Evolutionary conservation across 495 filamentous ascomycete genomes (phyloP).

Genomic region (Pyrenula massariospora): DNA sequence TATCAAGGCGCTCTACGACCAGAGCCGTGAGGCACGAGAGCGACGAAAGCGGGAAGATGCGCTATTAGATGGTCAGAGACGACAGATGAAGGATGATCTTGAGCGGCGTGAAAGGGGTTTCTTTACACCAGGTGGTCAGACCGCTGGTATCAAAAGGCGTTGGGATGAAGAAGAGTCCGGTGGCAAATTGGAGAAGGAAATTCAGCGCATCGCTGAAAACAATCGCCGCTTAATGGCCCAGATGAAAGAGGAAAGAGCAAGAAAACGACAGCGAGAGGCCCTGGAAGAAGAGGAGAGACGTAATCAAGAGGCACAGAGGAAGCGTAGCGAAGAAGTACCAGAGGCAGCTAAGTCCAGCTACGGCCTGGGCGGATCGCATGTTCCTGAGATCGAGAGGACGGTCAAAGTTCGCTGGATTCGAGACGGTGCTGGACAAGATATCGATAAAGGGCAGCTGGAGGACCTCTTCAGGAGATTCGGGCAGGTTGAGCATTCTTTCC

Average conservation of each 20-base stretch:
- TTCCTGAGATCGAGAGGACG: slow-evolving; percentile 45
- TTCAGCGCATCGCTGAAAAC: slow-evolving; percentile 53
- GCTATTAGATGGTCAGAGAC: slow-evolving; percentile 50
- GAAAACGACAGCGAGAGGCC: slow-evolving; percentile 33
- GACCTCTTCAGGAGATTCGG: slow-evolving; percentile 42
- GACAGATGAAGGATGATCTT: slow-evolving; percentile 67
- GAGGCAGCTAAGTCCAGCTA: slow-evolving; percentile 1
- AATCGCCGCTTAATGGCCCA: slow-evolving; percentile 34
- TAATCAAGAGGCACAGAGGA: slow-evolving; percentile 4
- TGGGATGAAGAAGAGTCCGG: slow-evolving; percentile 41
- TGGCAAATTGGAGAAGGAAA: slow-evolving; percentile 44
- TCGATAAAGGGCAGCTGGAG: slow-evolving; percentile 32
- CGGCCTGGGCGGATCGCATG: slow-evolving; percentile 21
- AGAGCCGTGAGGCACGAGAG: slow-evolving; percentile 48
- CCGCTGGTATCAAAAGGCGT: slow-evolving; percentile 30
- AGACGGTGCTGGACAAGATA: slow-evolving; percentile 28
- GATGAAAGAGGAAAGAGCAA: slow-evolving; percentile 38
- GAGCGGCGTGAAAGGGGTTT: slow-evolving; percentile 47
- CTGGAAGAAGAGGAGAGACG: slow-evolving; percentile 25
- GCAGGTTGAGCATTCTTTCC: slow-evolving; percentile 37
- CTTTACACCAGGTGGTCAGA: slow-evolving; percentile 14
- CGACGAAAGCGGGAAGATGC: slow-evolving; percentile 53
- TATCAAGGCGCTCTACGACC: slow-evolving; percentile 55
- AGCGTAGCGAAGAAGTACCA: too few species aligned
- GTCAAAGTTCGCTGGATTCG: slow-evolving; percentile 47